Conservation (phyloP, 495 filamentous ascomycete species). For the Acidiella bohemica region DNA sequence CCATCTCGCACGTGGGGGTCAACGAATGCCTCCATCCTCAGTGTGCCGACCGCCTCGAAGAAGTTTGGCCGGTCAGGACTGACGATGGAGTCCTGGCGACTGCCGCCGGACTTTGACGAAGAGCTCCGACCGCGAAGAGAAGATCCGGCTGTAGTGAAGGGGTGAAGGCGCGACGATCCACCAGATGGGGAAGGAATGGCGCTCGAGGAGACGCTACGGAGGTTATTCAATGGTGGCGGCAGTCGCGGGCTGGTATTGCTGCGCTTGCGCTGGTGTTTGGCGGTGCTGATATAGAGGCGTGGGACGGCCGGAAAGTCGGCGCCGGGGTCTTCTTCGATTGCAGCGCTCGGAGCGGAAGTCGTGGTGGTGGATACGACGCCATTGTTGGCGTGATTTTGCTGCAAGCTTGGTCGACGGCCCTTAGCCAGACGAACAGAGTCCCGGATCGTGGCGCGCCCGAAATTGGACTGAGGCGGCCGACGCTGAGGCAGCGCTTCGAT, state of each 20-base stretch:
- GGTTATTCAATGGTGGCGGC: conserved; percentile 18
- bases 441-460: conserved; percentile 54
- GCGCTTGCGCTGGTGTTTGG: conserved; percentile 61
- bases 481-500: conserved; percentile 35
- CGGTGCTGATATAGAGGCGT: conserved; percentile 42
- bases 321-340: conserved; percentile 26
- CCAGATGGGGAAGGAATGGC: conserved; percentile 22
- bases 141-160: conserved; percentile 2
- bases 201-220: conserved; percentile 23
- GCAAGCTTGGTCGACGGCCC: conserved; percentile 35
- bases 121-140: conserved; percentile 12
- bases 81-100: conserved; percentile 19
- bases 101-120: conserved; percentile 18
- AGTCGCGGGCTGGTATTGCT: conserved; percentile 44
- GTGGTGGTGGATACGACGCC: conserved; percentile 16
- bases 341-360: not conserved
- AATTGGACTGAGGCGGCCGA: conserved; percentile 32
- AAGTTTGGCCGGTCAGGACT: conserved; percentile 37
- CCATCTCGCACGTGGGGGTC: conserved; percentile 32
- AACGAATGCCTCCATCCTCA: conserved; percentile 95
- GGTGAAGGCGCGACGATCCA: conserved; percentile 6
- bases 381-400: too few relatives aligned
- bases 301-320: conserved; percentile 75
- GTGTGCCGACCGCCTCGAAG: conserved; percentile 71
- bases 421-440: conserved; percentile 89